phyloP scores from a whole-genome alignment of 257 asterid species.

The Linaria vulgaris region DNA sequence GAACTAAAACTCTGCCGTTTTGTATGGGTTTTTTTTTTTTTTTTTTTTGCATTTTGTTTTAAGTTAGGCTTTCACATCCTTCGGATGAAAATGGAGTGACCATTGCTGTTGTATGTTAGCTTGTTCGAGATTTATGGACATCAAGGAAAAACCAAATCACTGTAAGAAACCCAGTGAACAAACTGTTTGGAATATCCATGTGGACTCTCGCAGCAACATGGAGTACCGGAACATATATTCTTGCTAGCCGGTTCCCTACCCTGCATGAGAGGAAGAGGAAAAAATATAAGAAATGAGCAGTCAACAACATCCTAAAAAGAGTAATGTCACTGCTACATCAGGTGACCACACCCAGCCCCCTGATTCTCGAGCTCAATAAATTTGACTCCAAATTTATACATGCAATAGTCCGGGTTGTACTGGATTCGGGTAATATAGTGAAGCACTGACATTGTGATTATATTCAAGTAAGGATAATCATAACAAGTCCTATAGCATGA shows the following conservation, averaged over 20 bases:
- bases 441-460: too few species aligned
- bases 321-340: too few species aligned
- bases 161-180: constrained; percentile 65
- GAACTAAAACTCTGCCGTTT: constrained; percentile 36
- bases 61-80: constrained; percentile 48
- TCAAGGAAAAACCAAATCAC: constrained; percentile 55
- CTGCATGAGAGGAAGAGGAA: constrained; percentile 27
- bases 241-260: constrained; percentile 43
- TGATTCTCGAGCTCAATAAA: too few species aligned
- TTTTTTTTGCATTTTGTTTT: constrained; percentile 35
- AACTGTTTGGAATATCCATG: constrained; percentile 58
- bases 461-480: too few species aligned
- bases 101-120: constrained; percentile 22
- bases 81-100: constrained; percentile 47
- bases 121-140: constrained; percentile 4
- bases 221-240: constrained; percentile 31
- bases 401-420: too few species aligned
- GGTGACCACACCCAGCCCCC: too few species aligned
- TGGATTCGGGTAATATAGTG: too few species aligned
- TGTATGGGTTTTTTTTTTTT: constrained; percentile 15
- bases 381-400: too few species aligned
- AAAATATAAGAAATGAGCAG: not conserved
- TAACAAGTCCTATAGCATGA: too few species aligned
- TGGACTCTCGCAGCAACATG: constrained; percentile 29
- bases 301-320: too few species aligned